Evolutionary conservation across 1,284 basidiomycete genomes (phyloP), one percentile per base, ranked within the genome.

Genomic region (Calocybe gambosa): DNA sequence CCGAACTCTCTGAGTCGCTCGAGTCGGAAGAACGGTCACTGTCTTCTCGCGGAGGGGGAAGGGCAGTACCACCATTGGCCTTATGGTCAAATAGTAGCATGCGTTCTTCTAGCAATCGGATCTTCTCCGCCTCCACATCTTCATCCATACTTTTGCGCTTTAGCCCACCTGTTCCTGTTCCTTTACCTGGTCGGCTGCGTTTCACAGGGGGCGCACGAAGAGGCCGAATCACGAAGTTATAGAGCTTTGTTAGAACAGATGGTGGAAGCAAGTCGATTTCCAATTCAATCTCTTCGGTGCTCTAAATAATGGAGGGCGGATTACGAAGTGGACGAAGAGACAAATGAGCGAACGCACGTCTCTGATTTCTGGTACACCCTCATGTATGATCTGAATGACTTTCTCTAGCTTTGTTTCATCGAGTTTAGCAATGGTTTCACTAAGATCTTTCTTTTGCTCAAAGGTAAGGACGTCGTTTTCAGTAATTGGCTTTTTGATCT

Each of bases 391-490:
- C 57, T 85, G 77, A 52, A 95, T 90, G 38, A 94, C 93, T 60
- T 80, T 80, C 63, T 89, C 85, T 49, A 94, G 68, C 59, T 86
- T 87, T 43, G 75, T 64, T 18, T 82, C 89, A 53, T 93, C 89
- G 15, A 92, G 77, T 55, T 76, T 78, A 50, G 77, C 75, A 57
- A 97, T 97, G 45, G 92, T 89, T 64, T 94, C 90, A 57, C 92
- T 94, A 47, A 97, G 72, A 61, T 96, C 91, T 68, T 94, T 92
- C 82, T 97, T 96, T 72, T 96, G 93, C 57, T 92, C 88, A 62
- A 94, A 90, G 34, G 89, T 86, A 26, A 96, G 69, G 43, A 85
- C 83, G 55, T 89, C 85, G 58, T 88, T 84, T 44, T 75, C 73
- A 9, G 71, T 63, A 37, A 74, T 52, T 31, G 66, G 66, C 56